Evolutionary conservation across 495 filamentous ascomycete genomes (phyloP).

Genomic region (Penicillium parvum): DNA sequence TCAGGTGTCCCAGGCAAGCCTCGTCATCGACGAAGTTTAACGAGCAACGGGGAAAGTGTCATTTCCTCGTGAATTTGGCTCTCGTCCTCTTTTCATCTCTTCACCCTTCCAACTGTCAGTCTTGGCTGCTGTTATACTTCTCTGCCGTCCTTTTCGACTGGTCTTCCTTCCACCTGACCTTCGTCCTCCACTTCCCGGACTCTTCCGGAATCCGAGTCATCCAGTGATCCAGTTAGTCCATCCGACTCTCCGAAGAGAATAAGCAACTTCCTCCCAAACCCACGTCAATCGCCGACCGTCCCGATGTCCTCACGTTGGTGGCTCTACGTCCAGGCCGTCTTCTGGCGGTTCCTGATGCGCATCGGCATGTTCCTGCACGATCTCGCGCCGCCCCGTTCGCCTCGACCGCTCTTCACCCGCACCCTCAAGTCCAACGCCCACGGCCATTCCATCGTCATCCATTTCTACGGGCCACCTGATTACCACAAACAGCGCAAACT

Average conservation of each 20-base stretch:
- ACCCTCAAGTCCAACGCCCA: slow-evolving; percentile 53
- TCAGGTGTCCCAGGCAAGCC: no score
- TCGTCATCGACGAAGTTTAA: no score
- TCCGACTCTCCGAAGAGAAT: neutral
- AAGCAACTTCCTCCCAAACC: neutral
- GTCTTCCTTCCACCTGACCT: neutral
- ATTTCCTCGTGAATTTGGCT: no score
- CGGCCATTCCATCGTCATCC: slow-evolving; percentile 57
- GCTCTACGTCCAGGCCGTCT: slow-evolving; percentile 64
- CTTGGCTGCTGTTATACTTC: neutral
- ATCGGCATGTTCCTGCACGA: slow-evolving; percentile 76
- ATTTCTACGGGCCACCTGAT: slow-evolving; percentile 73
- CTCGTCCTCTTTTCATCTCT: no score
- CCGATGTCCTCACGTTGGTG: slow-evolving; percentile 56
- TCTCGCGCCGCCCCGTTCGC: slow-evolving; percentile 61
- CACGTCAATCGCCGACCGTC: neutral
- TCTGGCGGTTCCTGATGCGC: slow-evolving; percentile 75
- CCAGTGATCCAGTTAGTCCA: neutral
- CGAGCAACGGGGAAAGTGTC: no score
- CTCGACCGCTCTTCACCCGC: slow-evolving; percentile 60
- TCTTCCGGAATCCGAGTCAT: neutral
- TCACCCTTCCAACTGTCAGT: no score
- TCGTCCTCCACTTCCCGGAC: neutral
- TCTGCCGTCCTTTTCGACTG: neutral
- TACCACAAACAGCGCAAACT: slow-evolving; percentile 44